phyloP scores from a whole-genome alignment of 192 early-diverging fungal species.

The Piromyces sp. region DNA sequence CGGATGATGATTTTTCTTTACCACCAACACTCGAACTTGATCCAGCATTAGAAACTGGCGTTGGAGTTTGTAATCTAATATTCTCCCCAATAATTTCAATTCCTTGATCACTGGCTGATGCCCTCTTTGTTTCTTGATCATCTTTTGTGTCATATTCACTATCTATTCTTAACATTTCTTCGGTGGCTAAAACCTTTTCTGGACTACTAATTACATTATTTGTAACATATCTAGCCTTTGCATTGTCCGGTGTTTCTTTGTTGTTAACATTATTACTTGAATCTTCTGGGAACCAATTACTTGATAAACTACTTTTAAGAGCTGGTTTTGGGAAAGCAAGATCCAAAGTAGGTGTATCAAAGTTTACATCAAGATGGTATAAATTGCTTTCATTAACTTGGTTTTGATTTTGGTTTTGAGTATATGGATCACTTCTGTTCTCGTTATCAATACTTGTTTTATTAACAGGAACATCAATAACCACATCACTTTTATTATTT shows the following conservation, averaged over 20 bases:
- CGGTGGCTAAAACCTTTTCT: background rate
- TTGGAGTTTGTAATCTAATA: background rate
- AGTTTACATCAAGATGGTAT: background rate
- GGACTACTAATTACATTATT: background rate
- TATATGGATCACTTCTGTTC: no score
- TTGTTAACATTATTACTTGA: background rate
- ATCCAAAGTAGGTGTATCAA: background rate
- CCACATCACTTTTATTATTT: no score
- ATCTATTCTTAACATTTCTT: background rate
- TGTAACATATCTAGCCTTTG: background rate
- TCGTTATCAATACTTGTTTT: no score
- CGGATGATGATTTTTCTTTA: background rate
- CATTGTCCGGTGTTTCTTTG: no score
- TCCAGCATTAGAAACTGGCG: background rate
- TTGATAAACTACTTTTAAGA: background rate
- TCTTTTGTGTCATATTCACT: background rate
- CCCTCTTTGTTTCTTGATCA: background rate
- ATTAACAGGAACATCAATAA: no score
- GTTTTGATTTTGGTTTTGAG: no score
- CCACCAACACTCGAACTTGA: background rate
- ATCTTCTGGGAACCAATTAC: background rate
- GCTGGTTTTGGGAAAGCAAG: background rate
- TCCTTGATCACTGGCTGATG: no score
- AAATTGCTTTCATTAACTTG: background rate
- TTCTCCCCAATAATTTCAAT: background rate